These are phyloP conservation scores for Epichloe sp. DNA, from an alignment of 2,329 filamentous ascomycete genomes.

Conservation along the genomic window DNA sequence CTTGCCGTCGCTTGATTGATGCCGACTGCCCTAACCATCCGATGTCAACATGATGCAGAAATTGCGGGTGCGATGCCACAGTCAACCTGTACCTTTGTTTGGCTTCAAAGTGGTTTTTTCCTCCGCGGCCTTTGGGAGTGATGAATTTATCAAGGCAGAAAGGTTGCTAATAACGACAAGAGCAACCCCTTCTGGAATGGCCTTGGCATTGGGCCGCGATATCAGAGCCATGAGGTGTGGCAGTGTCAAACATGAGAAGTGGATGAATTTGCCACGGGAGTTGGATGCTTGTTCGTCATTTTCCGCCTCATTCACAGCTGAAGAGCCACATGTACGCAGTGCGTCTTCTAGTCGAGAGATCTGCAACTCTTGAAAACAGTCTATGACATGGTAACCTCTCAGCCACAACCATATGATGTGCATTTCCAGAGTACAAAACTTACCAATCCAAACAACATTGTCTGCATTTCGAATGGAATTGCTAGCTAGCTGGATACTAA, in stretches of 20 bases:
- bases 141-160: slow-evolving; percentile 61
- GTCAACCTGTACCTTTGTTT: slow-evolving; percentile 23
- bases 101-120: slow-evolving; percentile 23
- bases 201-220: slow-evolving; percentile 47
- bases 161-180: slow-evolving; percentile 69
- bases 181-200: slow-evolving; percentile 49
- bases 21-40: slow-evolving; percentile 20
- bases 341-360: slow-evolving; percentile 16
- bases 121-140: slow-evolving; percentile 52
- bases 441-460: slow-evolving; percentile 73
- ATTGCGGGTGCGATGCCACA: background rate
- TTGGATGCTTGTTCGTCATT: slow-evolving; percentile 12
- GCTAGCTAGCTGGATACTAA: slow-evolving; percentile 52
- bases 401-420: background rate
- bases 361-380: slow-evolving; percentile 33
- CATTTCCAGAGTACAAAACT: slow-evolving; percentile 19
- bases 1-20: slow-evolving; percentile 33
- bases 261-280: slow-evolving; percentile 23
- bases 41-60: slow-evolving; percentile 1
- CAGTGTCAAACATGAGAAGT: slow-evolving; percentile 45
- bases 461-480: slow-evolving; percentile 47
- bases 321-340: slow-evolving; percentile 10
- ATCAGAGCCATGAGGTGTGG: slow-evolving; percentile 65
- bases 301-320: slow-evolving; percentile 2
- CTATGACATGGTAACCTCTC: slow-evolving; percentile 13